Evolutionary conservation across 371 early-diverging fungal genomes (phyloP), one percentile per base, ranked within the genome.

Genomic region (Mortierella sp.): DNA sequence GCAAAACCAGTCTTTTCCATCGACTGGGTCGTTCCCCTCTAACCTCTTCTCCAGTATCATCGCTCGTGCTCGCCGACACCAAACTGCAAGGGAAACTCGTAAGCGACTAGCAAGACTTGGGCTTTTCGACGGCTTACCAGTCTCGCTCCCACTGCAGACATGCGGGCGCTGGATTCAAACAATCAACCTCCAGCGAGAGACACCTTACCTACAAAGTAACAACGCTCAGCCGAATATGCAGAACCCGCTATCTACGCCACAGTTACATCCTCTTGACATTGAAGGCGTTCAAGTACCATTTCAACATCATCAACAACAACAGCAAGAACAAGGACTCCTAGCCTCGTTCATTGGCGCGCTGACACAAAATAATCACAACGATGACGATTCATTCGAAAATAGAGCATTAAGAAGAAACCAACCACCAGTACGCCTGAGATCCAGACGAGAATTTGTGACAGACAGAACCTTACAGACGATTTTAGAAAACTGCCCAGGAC

Each of bases 141-240:
- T 31, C 3, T 66, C 65, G 2, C 43, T 80, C 0, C 80, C 80
- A 8, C 37, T 80, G 8, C 23, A 54, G 40, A 70, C 75, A 3
- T 71, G 75, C 54, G 80, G 80, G 0, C 80, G 57, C 5, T 80
- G 80, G 80, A 80, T 80, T 1, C 75, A 80, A 28, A 68, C 61
- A 26, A 70, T 80, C 53, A 80, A 80, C 22, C 53, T 80, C 13
- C 80, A 80, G 22, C 75, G 75, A 40, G 80, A 80, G 29, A 74
- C 71, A 2, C 65, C 68, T 15, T 64, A 60, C 22, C 61, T 49
- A 3, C 74, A 70, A 29, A 42, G 47, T 28, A 43, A 31, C 32
- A 61, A 31, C 32, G 32, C 73, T 9, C 72, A 68, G n/a, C 51
- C 61, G 13, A 34, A 23, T 17, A 53, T 29, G 28, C 12, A 28